Evolutionary conservation across 345 rosid genomes (phyloP), one percentile per base, ranked within the genome.

Genomic region (Microcos paniculata): DNA sequence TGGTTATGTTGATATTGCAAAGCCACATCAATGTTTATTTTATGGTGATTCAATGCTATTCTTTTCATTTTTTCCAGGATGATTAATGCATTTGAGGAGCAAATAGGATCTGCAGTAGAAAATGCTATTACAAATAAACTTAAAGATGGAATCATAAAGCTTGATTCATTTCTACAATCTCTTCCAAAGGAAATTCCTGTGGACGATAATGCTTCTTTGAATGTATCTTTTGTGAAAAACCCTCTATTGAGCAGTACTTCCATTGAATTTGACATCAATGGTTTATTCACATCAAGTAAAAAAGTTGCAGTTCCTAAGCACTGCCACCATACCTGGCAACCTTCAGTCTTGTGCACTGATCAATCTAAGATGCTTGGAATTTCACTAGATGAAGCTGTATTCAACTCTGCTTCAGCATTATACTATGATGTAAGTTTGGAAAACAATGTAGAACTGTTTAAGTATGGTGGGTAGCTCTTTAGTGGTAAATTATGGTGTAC

Each of bases 171-270:
- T 79, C 82, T 96, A 57, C 91, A 88, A 73, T 70, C 82, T 78
- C 92, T 96, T 83, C 99, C 99, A 18, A 93, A 91, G 80, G 97
- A 90, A 81, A 87, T 96, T 75, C 92, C 91, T 2, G 92, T 96
- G 55, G 99, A 93, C 85, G 91, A 92, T 73, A 86, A 81, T 83
- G 97, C 97, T 90, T 86, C 93, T 48, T 82, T 96, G 77, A 96
- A 96, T 78, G 91, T 90, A 61, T 91, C 99, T 30, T 90, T 96
- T 71, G 92, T 90, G 71, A 69, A 80, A 71, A 79, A 84, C 76
- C 98, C 99, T 80, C 76, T 83, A 24, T 71, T 93, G 77, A 90
- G 85, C 76, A 83, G 85, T 81, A 86, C 94, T 70, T 88, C 99
- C 72, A 86, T 96, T 80, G 91, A 85, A 51, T 93, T 96, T 71